A percentile compares a stretch with the other conserved stretches of the same genome.
These are phyloP conservation scores for Selaginella tamariscina DNA, from an alignment of 75 land plant species.

Conservation along the genomic window DNA sequence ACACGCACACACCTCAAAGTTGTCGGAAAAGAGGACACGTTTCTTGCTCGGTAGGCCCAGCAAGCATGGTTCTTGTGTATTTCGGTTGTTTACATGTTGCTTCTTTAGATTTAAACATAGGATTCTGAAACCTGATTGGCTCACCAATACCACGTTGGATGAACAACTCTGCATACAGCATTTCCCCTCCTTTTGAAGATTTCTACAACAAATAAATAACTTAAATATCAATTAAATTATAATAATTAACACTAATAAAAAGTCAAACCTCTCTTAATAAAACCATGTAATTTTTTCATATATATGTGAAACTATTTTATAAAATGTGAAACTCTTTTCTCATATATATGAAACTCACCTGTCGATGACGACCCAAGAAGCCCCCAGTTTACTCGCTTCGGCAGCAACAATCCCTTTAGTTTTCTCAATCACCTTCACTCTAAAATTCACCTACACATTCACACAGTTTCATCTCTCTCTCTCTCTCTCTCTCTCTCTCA, in stretches of 20 bases:
- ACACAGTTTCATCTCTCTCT: no score
- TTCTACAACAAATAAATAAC: neutral
- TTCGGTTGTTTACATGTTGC: no score
- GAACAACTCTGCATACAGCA: constrained; percentile 10
- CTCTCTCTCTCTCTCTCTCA: no score
- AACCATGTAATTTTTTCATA: neutral
- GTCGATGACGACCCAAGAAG: constrained; percentile 20
- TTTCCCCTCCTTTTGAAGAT: constrained; percentile 1
- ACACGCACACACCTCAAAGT: no score
- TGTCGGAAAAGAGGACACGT: neutral
- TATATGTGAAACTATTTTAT: neutral
- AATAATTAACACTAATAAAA: no score
- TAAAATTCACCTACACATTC: neutral
- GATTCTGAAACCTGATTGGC: constrained; percentile 33
- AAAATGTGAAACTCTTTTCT: neutral
- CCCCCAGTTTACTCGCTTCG: constrained; percentile 10
- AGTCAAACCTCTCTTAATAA: no score
- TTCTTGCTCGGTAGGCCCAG: neutral
- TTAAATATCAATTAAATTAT: neutral
- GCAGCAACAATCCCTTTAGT: constrained; percentile 26
- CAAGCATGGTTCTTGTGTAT: no score
- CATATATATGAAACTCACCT: constrained; percentile 5
- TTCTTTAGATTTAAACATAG: constrained; percentile 32
- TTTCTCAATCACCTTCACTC: neutral
- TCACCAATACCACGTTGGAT: constrained; percentile 52